Base-by-base conservation (phyloP, 108 stramenopile species). In the Discostella pseudostelligera region DNA sequence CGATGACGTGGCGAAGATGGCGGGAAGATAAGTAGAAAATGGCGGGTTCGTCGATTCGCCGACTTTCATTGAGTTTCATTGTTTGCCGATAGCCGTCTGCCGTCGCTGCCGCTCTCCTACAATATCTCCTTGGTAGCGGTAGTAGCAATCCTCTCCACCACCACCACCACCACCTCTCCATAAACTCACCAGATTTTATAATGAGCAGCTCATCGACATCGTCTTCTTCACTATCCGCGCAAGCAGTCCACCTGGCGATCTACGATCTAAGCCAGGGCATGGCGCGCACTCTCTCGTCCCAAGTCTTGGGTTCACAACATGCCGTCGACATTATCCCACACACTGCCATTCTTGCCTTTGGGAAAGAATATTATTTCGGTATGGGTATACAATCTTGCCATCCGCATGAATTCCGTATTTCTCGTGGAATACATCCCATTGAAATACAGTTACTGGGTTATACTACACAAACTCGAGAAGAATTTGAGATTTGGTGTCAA, bases 321-420 rank as follows among this genome's bases (percentile, higher is more conserved):
- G 70, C 81, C 39, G 74, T 88, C 19, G 90, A 92, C 17, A 82
- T 87, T 22, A 83, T 92, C 39, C 90, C 90, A 10, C 90, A 92
- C 58, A 87, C 86, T 12, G 85, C 74, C 8, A 63, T 87, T 17
- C 8, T 91, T 10, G 85, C 71, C 3, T 88, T 64, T 62, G 87
- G 87, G 1, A 57, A 71, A 20, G 90, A 91, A 63, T 91, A 88
- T 53, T 91, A 84, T 62, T 91, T 88, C 74, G 90, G 90, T 0
- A 57, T 59, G 20, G 90, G 90, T 43, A 85, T 88, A 49, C 80
- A 87, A 62, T 69, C 56, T 62, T 77, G 76, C 37, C 49, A 35
- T 19, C 77, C 71, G 0, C 29, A 62, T 0, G 74, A 75, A 64
- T 90, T 90, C 71, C 77, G 86, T 29, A 9, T 39, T 28, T 72